A percentile compares a stretch with the other conserved stretches of the same genome.
Evolutionary conservation across 2,329 filamentous ascomycete species (phyloP).

Genomic region (Colletotrichum liaoningense): DNA sequence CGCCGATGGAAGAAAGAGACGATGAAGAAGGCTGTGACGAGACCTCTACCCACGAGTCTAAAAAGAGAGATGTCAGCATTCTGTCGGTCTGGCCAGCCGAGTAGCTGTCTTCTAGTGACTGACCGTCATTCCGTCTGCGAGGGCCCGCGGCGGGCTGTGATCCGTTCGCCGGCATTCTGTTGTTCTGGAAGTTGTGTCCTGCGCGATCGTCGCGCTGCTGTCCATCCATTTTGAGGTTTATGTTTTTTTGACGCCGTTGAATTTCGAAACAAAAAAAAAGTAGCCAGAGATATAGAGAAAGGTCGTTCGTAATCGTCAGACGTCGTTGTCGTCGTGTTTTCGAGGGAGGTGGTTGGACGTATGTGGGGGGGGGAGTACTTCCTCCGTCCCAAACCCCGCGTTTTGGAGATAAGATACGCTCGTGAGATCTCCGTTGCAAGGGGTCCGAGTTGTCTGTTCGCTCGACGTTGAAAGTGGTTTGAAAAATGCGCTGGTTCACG

Average conservation of each 20-base stretch:
- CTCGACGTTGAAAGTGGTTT: slow-evolving; percentile 19
- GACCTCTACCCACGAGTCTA: slow-evolving; percentile 98
- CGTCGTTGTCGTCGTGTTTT: slow-evolving; percentile 11
- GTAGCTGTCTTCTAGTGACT: slow-evolving; percentile 39
- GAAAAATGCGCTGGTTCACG: slow-evolving; percentile 7
- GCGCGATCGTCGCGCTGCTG: slow-evolving; percentile 38
- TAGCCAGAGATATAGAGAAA: not conserved
- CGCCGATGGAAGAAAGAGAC: slow-evolving; percentile 84
- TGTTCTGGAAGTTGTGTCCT: slow-evolving; percentile 40
- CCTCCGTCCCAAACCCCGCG: slow-evolving; percentile 35
- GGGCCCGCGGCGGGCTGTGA: slow-evolving; percentile 28
- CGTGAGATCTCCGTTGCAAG: slow-evolving; percentile 26
- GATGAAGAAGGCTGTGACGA: slow-evolving; percentile 93
- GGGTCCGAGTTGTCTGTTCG: slow-evolving; percentile 35
- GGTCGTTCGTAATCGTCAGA: slow-evolving; percentile 1
- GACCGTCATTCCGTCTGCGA: slow-evolving; percentile 36
- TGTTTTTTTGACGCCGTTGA: slow-evolving; percentile 10
- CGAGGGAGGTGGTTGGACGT: slow-evolving; percentile 26
- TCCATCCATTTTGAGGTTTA: slow-evolving; percentile 26
- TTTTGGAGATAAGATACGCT: slow-evolving; percentile 35
- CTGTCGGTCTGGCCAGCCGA: not conserved
- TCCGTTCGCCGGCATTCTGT: slow-evolving; percentile 35
- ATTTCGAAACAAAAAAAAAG: not conserved
- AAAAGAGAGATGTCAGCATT: slow-evolving; percentile 23
- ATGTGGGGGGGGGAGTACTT: slow-evolving; percentile 19